Evolutionary conservation across 768 basidiomycete genomes (phyloP).

Genomic region (Hemileccinum rubropunctum): DNA sequence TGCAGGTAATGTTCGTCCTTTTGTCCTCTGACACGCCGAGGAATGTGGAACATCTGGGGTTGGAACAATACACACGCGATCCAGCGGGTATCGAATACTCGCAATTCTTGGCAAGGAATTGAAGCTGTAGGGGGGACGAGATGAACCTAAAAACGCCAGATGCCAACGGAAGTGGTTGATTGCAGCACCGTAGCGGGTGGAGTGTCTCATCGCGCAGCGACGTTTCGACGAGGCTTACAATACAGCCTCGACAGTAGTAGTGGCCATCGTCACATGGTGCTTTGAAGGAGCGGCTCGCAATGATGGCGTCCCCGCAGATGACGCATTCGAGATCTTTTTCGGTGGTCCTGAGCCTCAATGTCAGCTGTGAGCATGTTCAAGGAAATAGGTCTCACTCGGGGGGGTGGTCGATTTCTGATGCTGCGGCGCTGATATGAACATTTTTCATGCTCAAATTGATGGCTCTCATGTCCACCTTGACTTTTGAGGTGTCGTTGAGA

Average conservation of each 20-base stretch:
- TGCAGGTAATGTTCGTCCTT: slow-evolving; percentile 33
- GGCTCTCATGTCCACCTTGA: neutral
- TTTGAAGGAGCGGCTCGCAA: slow-evolving; percentile 24
- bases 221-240: slow-evolving; percentile 38
- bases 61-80: slow-evolving; percentile 51
- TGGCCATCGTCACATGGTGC: slow-evolving; percentile 41
- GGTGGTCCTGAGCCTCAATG: neutral
- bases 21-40: slow-evolving; percentile 38
- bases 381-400: slow-evolving; percentile 2
- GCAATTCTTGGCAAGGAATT: slow-evolving; percentile 39
- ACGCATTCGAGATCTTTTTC: slow-evolving; percentile 29
- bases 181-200: slow-evolving; percentile 52
- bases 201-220: slow-evolving; percentile 50
- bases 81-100: slow-evolving; percentile 45
- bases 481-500: neutral
- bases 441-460: neutral
- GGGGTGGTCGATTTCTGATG: neutral
- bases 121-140: slow-evolving; percentile 18
- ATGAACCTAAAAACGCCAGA: slow-evolving; percentile 31
- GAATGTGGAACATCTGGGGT: slow-evolving; percentile 50
- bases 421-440: neutral
- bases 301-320: slow-evolving; percentile 40
- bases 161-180: slow-evolving; percentile 31
- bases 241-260: slow-evolving; percentile 45
- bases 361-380: neutral